Evolutionary conservation across 495 filamentous ascomycete genomes (phyloP).

Genomic region (Hypoxylon trugodes): DNA sequence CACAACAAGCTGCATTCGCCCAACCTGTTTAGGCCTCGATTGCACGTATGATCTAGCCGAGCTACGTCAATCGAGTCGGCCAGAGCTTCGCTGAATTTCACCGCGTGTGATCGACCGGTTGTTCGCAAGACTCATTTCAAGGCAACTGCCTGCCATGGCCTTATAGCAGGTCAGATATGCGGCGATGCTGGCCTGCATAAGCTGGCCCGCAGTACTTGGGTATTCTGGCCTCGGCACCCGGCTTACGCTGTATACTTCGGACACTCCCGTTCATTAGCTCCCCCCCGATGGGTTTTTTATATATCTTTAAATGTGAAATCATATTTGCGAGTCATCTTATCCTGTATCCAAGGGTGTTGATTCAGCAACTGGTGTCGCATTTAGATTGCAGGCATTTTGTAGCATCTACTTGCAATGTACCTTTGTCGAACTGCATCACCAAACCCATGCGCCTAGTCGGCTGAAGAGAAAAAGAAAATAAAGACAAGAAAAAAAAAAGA

Average conservation of each 20-base stretch:
- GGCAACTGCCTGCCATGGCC: slow-evolving; percentile 4
- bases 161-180: slow-evolving; percentile 23
- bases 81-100: slow-evolving; percentile 28
- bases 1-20: slow-evolving; percentile 29
- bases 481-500: too few relatives aligned
- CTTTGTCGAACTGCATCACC: slow-evolving; percentile 19
- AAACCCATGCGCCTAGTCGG: slow-evolving; percentile 17
- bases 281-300: slow-evolving; percentile 9
- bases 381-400: neutral
- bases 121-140: slow-evolving; percentile 10
- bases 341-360: neutral
- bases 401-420: neutral
- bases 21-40: slow-evolving; percentile 35
- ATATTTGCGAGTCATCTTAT: slow-evolving; percentile 7
- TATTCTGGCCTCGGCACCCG: slow-evolving; percentile 25
- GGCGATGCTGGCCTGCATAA: slow-evolving; percentile 14
- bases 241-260: slow-evolving; percentile 28
- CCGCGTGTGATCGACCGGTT: slow-evolving; percentile 6
- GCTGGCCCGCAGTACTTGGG: slow-evolving; percentile 9
- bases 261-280: slow-evolving; percentile 38
- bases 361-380: neutral
- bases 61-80: slow-evolving; percentile 25
- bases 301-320: slow-evolving; percentile 3
- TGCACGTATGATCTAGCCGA: slow-evolving; percentile 29
- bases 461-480: too few relatives aligned